Percentiles rank a stretch among this genome's conserved stretches.
Conservation (phyloP, 306 rosid species). For the Pterocarpus macrocarpus region DNA sequence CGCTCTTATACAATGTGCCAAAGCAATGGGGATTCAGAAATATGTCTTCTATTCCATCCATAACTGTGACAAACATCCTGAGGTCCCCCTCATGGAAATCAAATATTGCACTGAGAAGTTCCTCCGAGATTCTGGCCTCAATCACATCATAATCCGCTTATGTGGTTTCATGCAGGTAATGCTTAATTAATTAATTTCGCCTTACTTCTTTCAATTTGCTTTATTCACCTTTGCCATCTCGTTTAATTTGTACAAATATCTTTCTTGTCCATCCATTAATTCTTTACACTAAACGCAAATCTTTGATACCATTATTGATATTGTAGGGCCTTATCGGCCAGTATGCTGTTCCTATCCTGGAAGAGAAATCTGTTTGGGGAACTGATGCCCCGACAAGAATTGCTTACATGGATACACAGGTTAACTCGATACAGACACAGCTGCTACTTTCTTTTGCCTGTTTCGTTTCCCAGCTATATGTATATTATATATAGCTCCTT, state of each 20-base stretch:
- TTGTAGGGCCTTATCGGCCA: slow-evolving; percentile 93
- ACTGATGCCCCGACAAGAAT: slow-evolving; percentile 98
- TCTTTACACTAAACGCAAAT: neutral
- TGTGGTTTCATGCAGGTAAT: slow-evolving; percentile 95
- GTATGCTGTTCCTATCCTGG: slow-evolving; percentile 93
- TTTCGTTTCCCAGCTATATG: too few relatives aligned
- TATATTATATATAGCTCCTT: too few relatives aligned
- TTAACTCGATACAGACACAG: slow-evolving; percentile 22
- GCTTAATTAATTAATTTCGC: neutral
- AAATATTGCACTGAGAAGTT: slow-evolving; percentile 92
- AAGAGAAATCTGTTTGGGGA: slow-evolving; percentile 99
- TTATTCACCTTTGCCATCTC: neutral
- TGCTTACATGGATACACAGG: slow-evolving; percentile 99
- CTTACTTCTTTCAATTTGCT: too few relatives aligned
- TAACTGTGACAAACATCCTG: slow-evolving; percentile 95
- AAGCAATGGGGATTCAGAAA: slow-evolving; percentile 98
- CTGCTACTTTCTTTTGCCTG: neutral
- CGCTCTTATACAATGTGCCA: slow-evolving; percentile 94
- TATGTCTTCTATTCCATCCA: slow-evolving; percentile 93
- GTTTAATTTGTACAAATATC: too few relatives aligned
- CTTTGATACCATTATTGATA: slow-evolving; percentile 10
- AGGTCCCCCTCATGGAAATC: slow-evolving; percentile 99
- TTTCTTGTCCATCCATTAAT: neutral
- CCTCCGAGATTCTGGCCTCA: slow-evolving; percentile 79
- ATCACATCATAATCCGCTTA: slow-evolving; percentile 73